Percentiles rank a stretch among this genome's conserved stretches.
phyloP scores from a whole-genome alignment of 257 asterid genomes.

The Solanum appendiculatum region DNA sequence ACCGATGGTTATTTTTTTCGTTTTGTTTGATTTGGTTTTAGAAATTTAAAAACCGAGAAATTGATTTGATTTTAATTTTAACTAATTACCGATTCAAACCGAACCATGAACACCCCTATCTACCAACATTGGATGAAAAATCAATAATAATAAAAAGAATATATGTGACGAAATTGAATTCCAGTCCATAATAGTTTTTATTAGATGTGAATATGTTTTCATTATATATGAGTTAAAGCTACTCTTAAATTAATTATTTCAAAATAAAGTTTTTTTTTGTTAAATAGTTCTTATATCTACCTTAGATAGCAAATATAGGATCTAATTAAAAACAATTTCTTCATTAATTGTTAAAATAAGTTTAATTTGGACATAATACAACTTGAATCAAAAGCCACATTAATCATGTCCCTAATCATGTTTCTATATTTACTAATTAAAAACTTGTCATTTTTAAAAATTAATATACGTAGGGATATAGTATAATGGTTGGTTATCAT shows the following conservation, averaged over 20 bases:
- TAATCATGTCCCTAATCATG: background rate
- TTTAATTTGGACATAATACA: background rate
- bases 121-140: no score
- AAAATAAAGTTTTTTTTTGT: background rate
- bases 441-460: background rate
- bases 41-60: no score
- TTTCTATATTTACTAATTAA: background rate
- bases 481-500: background rate
- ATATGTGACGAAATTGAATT: background rate
- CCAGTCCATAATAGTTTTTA: accelerated
- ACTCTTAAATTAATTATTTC: background rate
- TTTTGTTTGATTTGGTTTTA: no score
- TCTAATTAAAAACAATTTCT: background rate
- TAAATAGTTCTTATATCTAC: background rate
- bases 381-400: background rate
- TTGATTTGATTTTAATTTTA: no score
- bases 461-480: background rate
- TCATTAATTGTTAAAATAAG: background rate
- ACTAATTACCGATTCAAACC: no score
- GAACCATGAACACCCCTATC: no score
- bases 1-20: no score
- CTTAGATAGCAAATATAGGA: background rate
- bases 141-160: no score
- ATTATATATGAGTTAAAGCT: background rate
- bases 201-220: background rate